Evolutionary conservation across 2,329 filamentous ascomycete genomes (phyloP).

Genomic region (Pochonia chlamydosporia): DNA sequence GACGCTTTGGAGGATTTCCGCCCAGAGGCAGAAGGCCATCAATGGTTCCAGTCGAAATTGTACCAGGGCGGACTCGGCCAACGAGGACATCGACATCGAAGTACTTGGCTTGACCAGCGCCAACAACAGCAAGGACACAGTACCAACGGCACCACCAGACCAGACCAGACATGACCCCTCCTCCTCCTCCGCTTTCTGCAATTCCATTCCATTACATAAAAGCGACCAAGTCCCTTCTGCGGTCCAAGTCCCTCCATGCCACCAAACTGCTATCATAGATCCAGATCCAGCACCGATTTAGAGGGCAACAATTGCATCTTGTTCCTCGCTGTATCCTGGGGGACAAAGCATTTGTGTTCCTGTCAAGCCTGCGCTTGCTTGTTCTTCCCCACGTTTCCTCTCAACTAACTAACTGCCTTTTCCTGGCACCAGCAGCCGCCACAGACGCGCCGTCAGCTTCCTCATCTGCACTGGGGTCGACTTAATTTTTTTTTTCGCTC

Average conservation of each 20-base stretch:
- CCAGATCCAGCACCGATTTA: background rate
- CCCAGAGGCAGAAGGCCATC: too few species aligned
- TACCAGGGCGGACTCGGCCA: too few species aligned
- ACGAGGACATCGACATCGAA: too few species aligned
- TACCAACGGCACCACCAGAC: background rate
- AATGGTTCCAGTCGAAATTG: too few species aligned
- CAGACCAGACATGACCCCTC: background rate
- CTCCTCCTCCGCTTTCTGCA: slow-evolving; percentile 24
- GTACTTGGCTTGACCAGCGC: too few species aligned
- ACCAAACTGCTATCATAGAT: slow-evolving; percentile 18
- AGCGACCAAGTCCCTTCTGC: slow-evolving; percentile 23
- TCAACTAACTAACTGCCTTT: slow-evolving; percentile 8
- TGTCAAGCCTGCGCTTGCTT: background rate
- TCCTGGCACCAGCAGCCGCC: slow-evolving; percentile 14
- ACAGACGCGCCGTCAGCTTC: slow-evolving; percentile 17
- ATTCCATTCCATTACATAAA: slow-evolving; percentile 35
- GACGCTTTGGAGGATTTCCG: too few species aligned
- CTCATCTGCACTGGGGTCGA: slow-evolving; percentile 9
- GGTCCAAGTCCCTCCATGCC: slow-evolving; percentile 16
- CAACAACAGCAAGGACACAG: too few species aligned
- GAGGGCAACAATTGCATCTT: slow-evolving; percentile 2
- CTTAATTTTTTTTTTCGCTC: slow-evolving; percentile 19
- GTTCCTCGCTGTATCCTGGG: slow-evolving; percentile 1
- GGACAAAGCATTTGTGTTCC: background rate
- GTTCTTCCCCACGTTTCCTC: background rate